A percentile compares a stretch with the other conserved stretches of the same genome.
phyloP scores from a whole-genome alignment of 2,329 filamentous ascomycete genomes.

The Phoma sp. region DNA sequence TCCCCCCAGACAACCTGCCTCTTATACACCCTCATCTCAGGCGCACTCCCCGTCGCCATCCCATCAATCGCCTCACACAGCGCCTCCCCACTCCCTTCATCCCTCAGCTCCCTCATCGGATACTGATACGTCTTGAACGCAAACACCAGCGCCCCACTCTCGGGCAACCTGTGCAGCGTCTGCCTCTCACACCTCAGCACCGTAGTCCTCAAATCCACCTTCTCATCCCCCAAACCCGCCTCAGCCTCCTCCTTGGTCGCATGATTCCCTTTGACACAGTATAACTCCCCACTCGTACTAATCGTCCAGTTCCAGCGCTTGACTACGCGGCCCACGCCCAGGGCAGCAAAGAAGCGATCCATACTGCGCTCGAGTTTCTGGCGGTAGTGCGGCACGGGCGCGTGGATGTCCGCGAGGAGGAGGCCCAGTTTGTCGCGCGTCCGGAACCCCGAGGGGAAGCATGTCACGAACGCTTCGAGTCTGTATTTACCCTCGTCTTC shows the following conservation, averaged over 20 bases:
- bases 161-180: constrained; percentile 64
- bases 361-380: constrained; percentile 64
- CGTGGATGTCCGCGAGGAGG: constrained; percentile 62
- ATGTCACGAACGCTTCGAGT: constrained; percentile 62
- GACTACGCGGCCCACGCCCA: constrained; percentile 62
- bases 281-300: constrained; percentile 51
- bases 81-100: constrained; percentile 61
- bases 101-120: constrained; percentile 60
- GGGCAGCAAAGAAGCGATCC: constrained; percentile 64
- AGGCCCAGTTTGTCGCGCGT: constrained; percentile 61
- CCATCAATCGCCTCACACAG: constrained; percentile 66
- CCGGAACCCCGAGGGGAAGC: constrained; percentile 65
- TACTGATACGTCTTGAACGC: constrained; percentile 69
- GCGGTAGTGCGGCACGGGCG: constrained; percentile 63
- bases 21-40: constrained; percentile 66
- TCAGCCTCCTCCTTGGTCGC: constrained; percentile 44
- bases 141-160: constrained; percentile 62
- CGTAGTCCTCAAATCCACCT: constrained; percentile 52
- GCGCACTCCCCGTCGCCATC: constrained; percentile 61
- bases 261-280: constrained; percentile 52
- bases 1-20: constrained; percentile 62
- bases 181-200: constrained; percentile 64
- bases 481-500: constrained; percentile 54
- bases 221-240: constrained; percentile 13
- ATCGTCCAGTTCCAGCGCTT: constrained; percentile 62